Percentiles rank a stretch among this genome's conserved stretches.
These are phyloP conservation scores for Penicillium oxalicum DNA, from an alignment of 2,329 filamentous ascomycete genomes.

Conservation along the genomic window DNA sequence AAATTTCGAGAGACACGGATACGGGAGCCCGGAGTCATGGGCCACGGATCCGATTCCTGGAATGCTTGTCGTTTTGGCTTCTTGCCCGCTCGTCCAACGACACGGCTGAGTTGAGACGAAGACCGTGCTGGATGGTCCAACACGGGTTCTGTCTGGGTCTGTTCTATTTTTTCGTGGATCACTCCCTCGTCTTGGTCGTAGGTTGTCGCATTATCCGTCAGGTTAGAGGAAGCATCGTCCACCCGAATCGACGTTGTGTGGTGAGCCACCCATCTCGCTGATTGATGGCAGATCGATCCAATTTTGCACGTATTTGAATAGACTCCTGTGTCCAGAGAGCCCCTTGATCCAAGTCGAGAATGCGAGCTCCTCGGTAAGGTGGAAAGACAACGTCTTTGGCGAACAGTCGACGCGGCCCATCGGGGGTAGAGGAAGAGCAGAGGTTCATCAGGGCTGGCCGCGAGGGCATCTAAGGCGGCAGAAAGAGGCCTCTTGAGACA, in stretches of 20 bases:
- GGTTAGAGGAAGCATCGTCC: neutral
- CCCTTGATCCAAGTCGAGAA: neutral
- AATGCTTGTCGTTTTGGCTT: neutral
- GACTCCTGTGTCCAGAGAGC: neutral
- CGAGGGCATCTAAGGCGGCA: conserved; percentile 32
- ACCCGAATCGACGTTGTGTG: neutral
- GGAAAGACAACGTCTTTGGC: conserved; percentile 17
- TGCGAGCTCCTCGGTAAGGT: conserved; percentile 5
- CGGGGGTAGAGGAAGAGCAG: conserved; percentile 43
- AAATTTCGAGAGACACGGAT: neutral
- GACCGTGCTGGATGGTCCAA: neutral
- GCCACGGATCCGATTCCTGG: neutral
- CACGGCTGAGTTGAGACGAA: neutral
- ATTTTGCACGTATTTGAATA: neutral
- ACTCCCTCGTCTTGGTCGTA: neutral
- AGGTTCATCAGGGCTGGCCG: conserved; percentile 37
- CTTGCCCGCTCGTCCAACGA: neutral
- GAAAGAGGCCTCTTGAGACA: conserved; percentile 37
- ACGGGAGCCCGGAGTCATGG: neutral
- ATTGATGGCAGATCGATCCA: conserved; percentile 6
- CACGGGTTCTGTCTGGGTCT: neutral
- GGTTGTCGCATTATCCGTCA: neutral
- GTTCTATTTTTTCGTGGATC: neutral
- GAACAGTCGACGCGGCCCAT: conserved; percentile 31
- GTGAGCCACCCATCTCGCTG: conserved; percentile 23